These are phyloP conservation scores for Gonium pectorale DNA, from an alignment of 139 green algal genomes.

Conservation along the genomic window DNA sequence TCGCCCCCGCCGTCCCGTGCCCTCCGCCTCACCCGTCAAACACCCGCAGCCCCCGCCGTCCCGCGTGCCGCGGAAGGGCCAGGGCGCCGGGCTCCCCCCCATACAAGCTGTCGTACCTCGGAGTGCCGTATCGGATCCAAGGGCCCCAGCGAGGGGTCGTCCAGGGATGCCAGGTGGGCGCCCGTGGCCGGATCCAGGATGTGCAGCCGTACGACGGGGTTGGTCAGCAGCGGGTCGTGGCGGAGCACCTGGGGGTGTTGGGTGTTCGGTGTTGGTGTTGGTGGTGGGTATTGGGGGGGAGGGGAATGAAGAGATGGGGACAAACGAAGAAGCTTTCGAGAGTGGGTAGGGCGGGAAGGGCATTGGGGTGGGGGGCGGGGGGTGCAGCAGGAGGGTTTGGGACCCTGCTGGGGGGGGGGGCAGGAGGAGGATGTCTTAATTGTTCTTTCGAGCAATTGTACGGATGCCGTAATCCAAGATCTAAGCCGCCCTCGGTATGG, in stretches of 20 bases:
- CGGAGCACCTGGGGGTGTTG: conserved; percentile 1
- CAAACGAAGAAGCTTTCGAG: too few relatives aligned
- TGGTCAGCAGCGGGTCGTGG: conserved; percentile 52
- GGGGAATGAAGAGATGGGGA: too few relatives aligned
- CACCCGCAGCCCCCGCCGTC: too few relatives aligned
- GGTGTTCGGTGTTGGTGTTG: not conserved
- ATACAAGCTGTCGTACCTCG: too few relatives aligned
- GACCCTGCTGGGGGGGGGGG: too few relatives aligned
- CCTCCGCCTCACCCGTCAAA: too few relatives aligned
- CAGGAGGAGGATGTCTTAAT: too few relatives aligned
- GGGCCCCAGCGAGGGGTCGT: not conserved
- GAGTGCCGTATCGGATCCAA: not conserved
- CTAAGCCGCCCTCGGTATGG: not conserved
- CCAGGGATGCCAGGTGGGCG: conserved; percentile 42
- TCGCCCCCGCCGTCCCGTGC: too few relatives aligned
- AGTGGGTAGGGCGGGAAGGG: not conserved
- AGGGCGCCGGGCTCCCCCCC: too few relatives aligned
- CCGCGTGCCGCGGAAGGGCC: too few relatives aligned
- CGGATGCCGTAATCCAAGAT: not conserved
- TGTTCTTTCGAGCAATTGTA: too few relatives aligned
- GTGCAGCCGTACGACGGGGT: conserved; percentile 57
- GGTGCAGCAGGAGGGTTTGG: not conserved
- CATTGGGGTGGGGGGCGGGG: not conserved
- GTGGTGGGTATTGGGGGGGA: not conserved
- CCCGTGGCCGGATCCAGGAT: conserved; percentile 50